Conservation (phyloP, 768 basidiomycete species). For the Mycena haematopus region DNA sequence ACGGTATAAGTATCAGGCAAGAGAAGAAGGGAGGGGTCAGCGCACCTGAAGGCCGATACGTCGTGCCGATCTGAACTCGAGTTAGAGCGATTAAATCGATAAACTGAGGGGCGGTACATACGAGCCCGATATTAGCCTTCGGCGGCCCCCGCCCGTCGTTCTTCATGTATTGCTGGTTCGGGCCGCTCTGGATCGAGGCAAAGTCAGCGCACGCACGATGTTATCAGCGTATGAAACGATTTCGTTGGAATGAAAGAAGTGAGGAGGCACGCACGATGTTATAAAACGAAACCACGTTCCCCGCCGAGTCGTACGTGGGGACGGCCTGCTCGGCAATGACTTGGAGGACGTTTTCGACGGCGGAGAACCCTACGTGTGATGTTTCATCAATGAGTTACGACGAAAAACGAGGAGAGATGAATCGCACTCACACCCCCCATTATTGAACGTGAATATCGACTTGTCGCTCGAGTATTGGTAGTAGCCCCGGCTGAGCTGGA, state of each 20-base stretch:
- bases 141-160: slow-evolving; percentile 28
- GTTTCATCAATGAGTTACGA: neutral
- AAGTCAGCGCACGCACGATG: slow-evolving; percentile 14
- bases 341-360: slow-evolving; percentile 23
- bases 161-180: slow-evolving; percentile 31
- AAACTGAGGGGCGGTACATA: neutral
- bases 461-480: slow-evolving; percentile 54
- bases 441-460: slow-evolving; percentile 48
- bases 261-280: slow-evolving; percentile 17
- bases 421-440: slow-evolving; percentile 50
- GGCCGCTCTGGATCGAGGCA: slow-evolving; percentile 25
- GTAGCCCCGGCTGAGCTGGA: slow-evolving; percentile 59
- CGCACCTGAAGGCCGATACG: slow-evolving; percentile 24
- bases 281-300: slow-evolving; percentile 26
- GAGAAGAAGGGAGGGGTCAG: neutral
- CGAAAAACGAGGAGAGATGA: neutral
- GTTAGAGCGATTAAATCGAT: neutral
- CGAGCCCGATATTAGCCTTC: slow-evolving; percentile 24
- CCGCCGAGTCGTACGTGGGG: slow-evolving; percentile 16
- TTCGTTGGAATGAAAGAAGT: too few relatives aligned
- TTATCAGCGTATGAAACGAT: slow-evolving; percentile 4
- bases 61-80: slow-evolving; percentile 22
- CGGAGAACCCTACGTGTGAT: slow-evolving; percentile 22
- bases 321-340: slow-evolving; percentile 25
- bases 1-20: too few relatives aligned